Evolutionary conservation across 352 stramenopile species (phyloP).

Genomic region (Globisporangium perplexum): DNA sequence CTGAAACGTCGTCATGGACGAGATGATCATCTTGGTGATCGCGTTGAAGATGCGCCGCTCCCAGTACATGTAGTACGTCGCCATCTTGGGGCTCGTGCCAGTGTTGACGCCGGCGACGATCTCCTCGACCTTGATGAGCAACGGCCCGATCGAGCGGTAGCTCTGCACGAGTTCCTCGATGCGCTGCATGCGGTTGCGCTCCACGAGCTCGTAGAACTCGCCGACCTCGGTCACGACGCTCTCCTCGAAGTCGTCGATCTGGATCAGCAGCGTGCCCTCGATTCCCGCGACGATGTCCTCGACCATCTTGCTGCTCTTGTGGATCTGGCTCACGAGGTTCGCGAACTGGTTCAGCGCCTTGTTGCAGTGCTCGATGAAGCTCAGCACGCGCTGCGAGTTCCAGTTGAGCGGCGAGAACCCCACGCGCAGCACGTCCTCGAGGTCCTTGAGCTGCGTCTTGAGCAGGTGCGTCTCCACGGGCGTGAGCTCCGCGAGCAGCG

Average conservation of each 20-base stretch:
- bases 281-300: conserved; percentile 92
- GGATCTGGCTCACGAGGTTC: conserved; percentile 91
- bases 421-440: conserved; percentile 81
- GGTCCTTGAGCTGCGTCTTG: conserved; percentile 83
- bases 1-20: conserved; percentile 93
- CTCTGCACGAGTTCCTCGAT: conserved; percentile 92
- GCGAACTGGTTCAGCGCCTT: conserved; percentile 92
- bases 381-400: conserved; percentile 95
- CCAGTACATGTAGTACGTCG: conserved; percentile 97
- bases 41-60: conserved; percentile 95
- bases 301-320: conserved; percentile 95
- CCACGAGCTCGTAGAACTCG: conserved; percentile 93
- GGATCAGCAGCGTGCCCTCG: conserved; percentile 89
- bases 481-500: conserved; percentile 72
- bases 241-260: conserved; percentile 88
- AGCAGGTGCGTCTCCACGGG: conserved; percentile 90
- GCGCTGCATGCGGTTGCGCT: conserved; percentile 87
- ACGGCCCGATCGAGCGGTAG: conserved; percentile 90
- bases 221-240: conserved; percentile 88
- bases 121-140: conserved; percentile 96
- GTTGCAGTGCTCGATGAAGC: conserved; percentile 92
- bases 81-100: conserved; percentile 85
- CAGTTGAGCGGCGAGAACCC: conserved; percentile 95
- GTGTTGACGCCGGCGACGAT: conserved; percentile 93
- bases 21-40: conserved; percentile 95